phyloP scores from a whole-genome alignment of 495 filamentous ascomycete genomes.

The Penicillium cinerascens region DNA sequence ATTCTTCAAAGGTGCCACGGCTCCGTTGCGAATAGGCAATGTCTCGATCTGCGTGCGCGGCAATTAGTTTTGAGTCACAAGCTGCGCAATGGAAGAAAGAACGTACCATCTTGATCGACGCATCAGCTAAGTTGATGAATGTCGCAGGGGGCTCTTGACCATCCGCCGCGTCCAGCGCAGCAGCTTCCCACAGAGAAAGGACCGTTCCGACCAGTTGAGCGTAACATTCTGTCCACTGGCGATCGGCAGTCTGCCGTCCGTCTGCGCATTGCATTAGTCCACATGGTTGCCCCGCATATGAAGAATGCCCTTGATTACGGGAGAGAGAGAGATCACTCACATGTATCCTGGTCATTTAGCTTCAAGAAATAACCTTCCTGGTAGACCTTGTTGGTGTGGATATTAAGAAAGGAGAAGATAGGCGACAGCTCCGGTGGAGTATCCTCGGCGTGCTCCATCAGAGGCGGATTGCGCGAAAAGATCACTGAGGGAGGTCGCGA shows the following conservation, averaged over 20 bases:
- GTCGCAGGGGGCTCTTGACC: constrained; percentile 85
- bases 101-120: constrained; percentile 91
- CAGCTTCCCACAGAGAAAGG: constrained; percentile 92
- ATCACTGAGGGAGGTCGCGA: constrained; percentile 61
- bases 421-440: constrained; percentile 90
- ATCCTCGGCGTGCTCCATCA: constrained; percentile 79
- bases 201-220: constrained; percentile 94
- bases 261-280: constrained; percentile 49
- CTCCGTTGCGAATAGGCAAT: constrained; percentile 71
- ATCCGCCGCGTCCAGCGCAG: constrained; percentile 83
- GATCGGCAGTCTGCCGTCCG: constrained; percentile 78
- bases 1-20: constrained; percentile 79
- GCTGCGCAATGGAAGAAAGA: not conserved
- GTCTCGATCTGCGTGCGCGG: constrained; percentile 71
- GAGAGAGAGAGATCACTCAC: constrained; percentile 48
- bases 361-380: constrained; percentile 98
- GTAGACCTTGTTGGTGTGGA: constrained; percentile 92
- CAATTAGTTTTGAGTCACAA: constrained; percentile 5
- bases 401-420: constrained; percentile 92
- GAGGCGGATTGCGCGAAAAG: constrained; percentile 82
- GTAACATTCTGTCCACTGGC: constrained; percentile 95
- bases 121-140: constrained; percentile 96
- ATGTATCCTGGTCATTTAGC: constrained; percentile 84
- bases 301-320: too few species aligned
- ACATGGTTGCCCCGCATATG: not conserved